Evolutionary conservation across 352 stramenopile species (phyloP).

Genomic region (Phytophthora pisi): DNA sequence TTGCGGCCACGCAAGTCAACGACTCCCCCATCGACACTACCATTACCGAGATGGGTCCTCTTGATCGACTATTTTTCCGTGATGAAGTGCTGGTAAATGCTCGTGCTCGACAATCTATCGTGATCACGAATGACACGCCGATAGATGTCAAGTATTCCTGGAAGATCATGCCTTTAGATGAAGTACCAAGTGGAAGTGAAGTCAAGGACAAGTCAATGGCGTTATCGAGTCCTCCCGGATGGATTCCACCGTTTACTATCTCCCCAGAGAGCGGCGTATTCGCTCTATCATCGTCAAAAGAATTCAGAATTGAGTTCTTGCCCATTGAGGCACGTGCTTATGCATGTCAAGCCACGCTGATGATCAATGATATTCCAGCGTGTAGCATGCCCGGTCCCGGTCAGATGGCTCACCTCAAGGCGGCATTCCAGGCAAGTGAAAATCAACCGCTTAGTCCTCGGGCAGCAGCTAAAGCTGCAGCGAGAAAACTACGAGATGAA

Average conservation of each 20-base stretch:
- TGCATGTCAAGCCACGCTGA: constrained; percentile 44
- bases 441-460: constrained; percentile 16
- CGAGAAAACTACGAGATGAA: constrained; percentile 17
- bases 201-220: constrained; percentile 18
- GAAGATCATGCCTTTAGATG: constrained; percentile 35
- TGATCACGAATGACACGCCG: constrained; percentile 69
- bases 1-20: constrained; percentile 58
- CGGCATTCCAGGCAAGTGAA: constrained; percentile 35
- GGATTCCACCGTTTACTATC: constrained; percentile 46
- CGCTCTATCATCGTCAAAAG: constrained; percentile 34
- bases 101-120: constrained; percentile 42
- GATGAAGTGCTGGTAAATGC: constrained; percentile 47
- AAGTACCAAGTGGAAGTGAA: background rate
- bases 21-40: constrained; percentile 46
- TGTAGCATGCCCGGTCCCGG: constrained; percentile 58
- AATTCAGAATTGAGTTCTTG: constrained; percentile 58
- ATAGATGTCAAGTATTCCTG: constrained; percentile 67
- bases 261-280: constrained; percentile 50
- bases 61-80: constrained; percentile 60
- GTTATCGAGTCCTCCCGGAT: constrained; percentile 7
- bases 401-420: constrained; percentile 45
- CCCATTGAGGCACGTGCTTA: constrained; percentile 31
- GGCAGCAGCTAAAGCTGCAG: constrained; percentile 20
- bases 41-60: constrained; percentile 48
- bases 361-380: constrained; percentile 49